Evolutionary conservation across 108 stramenopile species (phyloP).

Genomic region (Fistulifera pelliculosa): DNA sequence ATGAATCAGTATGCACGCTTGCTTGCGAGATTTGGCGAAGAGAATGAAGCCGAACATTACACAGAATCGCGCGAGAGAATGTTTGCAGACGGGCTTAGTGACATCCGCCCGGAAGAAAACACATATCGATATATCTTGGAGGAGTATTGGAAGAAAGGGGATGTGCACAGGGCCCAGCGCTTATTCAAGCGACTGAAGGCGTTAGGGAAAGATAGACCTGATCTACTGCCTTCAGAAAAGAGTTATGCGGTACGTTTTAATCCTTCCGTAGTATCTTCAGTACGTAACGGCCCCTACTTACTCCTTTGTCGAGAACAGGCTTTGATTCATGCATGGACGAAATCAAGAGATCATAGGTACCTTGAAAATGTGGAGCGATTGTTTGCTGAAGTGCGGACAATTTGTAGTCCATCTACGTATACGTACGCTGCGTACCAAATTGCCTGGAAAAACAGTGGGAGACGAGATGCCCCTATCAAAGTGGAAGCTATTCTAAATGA

Average conservation of each 20-base stretch:
- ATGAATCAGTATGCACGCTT: too few species aligned
- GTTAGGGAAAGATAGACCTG: neutral
- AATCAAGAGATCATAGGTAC: neutral
- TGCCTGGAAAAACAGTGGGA: neutral
- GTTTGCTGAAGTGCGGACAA: neutral
- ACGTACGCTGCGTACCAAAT: constrained; percentile 1
- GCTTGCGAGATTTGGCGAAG: too few species aligned
- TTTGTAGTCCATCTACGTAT: neutral
- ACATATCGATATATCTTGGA: too few species aligned
- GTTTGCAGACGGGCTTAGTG: too few species aligned
- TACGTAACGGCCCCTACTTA: neutral
- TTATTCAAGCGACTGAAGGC: neutral
- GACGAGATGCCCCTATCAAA: neutral
- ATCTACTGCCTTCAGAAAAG: neutral
- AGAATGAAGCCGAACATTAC: too few species aligned
- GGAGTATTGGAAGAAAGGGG: too few species aligned
- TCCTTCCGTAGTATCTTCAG: neutral
- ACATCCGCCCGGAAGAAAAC: too few species aligned
- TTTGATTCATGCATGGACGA: constrained; percentile 1
- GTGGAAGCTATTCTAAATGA: neutral
- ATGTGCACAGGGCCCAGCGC: too few species aligned
- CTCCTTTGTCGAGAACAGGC: neutral
- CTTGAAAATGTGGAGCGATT: neutral
- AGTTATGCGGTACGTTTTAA: neutral
- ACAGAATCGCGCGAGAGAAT: too few species aligned